These are phyloP conservation scores for Huntiella omanensis DNA, from an alignment of 2,329 filamentous ascomycete species.

Conservation along the genomic window DNA sequence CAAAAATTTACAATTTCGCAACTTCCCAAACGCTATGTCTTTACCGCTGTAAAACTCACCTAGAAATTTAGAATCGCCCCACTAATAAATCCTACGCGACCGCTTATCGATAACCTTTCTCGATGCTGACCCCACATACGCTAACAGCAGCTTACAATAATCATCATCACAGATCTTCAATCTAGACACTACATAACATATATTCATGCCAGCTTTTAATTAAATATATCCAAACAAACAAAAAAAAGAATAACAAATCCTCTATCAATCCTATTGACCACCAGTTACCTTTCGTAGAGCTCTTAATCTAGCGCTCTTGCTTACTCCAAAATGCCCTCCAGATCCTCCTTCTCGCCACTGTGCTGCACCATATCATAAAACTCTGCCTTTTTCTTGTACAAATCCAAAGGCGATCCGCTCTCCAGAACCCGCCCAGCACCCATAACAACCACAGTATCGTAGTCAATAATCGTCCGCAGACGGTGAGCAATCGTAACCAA, in stretches of 20 bases:
- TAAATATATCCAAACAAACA: no score
- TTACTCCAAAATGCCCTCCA: conserved; percentile 8
- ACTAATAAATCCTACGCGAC: no score
- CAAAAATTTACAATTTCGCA: no score
- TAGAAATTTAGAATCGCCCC: no score
- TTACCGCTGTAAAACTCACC: no score
- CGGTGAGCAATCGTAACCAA: conserved; percentile 32
- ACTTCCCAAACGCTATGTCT: no score
- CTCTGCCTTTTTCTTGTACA: conserved; percentile 25
- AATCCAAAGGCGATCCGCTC: conserved; percentile 27
- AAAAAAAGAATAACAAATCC: background rate
- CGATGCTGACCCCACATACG: no score
- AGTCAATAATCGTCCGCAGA: conserved; percentile 31
- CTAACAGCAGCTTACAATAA: no score
- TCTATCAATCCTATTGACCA: background rate
- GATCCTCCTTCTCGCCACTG: conserved; percentile 29
- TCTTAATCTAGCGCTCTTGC: background rate
- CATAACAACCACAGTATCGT: conserved; percentile 31
- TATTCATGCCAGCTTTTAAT: no score
- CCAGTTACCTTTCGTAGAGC: background rate
- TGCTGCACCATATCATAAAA: conserved; percentile 38
- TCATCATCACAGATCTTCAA: no score
- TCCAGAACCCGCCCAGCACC: conserved; percentile 26
- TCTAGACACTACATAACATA: no score
- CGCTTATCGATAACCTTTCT: no score